These are phyloP conservation scores for Eutypa lata DNA, from an alignment of 2,329 filamentous ascomycete genomes.

Conservation along the genomic window DNA sequence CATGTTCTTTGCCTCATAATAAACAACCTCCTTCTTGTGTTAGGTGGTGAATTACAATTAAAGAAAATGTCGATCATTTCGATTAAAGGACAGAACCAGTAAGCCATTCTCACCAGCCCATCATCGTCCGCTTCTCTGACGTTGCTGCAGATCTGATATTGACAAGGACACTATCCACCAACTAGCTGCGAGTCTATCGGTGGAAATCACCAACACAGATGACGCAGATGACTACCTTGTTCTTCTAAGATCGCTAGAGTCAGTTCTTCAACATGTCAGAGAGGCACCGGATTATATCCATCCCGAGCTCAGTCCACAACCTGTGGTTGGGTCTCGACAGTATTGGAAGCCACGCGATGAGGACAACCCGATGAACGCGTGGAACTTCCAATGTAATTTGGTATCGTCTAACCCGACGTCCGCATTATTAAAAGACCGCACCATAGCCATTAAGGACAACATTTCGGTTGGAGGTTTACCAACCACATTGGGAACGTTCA, in stretches of 20 bases:
- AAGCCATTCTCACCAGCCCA: constrained; percentile 1
- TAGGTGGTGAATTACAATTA: not conserved
- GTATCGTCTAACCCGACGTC: constrained; percentile 7
- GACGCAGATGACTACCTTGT: constrained; percentile 26
- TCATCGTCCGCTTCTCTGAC: not conserved
- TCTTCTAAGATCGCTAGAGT: constrained; percentile 25
- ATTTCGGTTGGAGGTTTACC: constrained; percentile 15
- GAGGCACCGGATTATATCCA: constrained; percentile 25
- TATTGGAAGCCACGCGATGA: constrained; percentile 16
- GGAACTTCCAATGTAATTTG: constrained; percentile 30
- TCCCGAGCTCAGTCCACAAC: constrained; percentile 16
- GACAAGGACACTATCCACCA: constrained; percentile 11
- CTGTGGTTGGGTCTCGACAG: constrained; percentile 6
- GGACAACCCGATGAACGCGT: constrained; percentile 31
- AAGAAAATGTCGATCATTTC: constrained; percentile 17
- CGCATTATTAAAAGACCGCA: constrained; percentile 10
- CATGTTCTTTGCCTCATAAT: too few species aligned
- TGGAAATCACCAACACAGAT: constrained; percentile 10
- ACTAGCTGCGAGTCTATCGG: constrained; percentile 14
- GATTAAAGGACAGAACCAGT: constrained; percentile 1
- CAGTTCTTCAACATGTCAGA: constrained; percentile 22
- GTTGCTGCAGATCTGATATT: constrained; percentile 8
- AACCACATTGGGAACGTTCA: constrained; percentile 13
- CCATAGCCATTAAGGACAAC: constrained; percentile 16
- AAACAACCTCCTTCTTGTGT: not conserved